Conservation (phyloP, 306 rosid genomes). For the Nissolia schottii region DNA sequence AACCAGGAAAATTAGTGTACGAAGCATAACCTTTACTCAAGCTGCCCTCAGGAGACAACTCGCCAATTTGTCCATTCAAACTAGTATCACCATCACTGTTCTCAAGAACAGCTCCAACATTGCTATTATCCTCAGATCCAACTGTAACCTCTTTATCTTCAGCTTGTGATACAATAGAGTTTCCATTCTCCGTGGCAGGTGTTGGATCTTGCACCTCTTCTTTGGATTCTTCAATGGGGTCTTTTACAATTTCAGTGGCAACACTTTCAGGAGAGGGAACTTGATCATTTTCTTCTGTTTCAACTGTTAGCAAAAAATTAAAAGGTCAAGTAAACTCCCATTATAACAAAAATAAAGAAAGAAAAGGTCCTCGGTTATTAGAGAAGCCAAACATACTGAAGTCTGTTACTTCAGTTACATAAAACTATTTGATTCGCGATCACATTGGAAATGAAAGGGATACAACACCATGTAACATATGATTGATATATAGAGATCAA, state of each 20-base stretch:
- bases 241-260: conserved; percentile 15
- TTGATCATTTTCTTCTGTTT: conserved; percentile 18
- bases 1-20: conserved; percentile 8
- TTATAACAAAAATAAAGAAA: background rate
- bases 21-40: conserved; percentile 41
- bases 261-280: conserved; percentile 26
- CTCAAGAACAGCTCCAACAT: conserved; percentile 30
- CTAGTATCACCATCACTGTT: conserved; percentile 22
- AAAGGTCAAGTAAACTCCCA: background rate
- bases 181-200: conserved; percentile 10
- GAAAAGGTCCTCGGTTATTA: background rate
- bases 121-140: background rate
- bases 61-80: conserved; percentile 32
- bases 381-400: background rate
- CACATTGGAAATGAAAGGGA: background rate
- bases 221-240: conserved; percentile 1
- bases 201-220: conserved; percentile 25
- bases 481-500: background rate
- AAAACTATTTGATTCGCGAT: too few species aligned
- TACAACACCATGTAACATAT: background rate
- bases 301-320: conserved; percentile 25
- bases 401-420: background rate
- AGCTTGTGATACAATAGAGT: conserved; percentile 14
- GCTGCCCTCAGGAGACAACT: conserved; percentile 31
- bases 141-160: conserved; percentile 20